Evolutionary conservation across 1,139 yeast species (phyloP).

Genomic region (Suhomyces guaymorum): DNA sequence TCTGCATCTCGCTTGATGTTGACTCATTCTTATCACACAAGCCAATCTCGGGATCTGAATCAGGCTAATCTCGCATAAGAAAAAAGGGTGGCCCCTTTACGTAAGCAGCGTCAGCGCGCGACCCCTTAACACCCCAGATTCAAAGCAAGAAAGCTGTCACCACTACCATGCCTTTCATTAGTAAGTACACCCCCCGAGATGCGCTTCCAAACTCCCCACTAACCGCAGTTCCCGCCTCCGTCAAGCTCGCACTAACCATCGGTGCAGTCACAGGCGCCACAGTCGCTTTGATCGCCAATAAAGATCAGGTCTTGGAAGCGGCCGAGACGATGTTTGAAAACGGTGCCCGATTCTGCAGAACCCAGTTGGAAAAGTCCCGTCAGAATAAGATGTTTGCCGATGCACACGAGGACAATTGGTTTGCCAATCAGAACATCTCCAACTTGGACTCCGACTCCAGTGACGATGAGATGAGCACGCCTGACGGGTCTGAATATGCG

Average conservation of each 20-base stretch:
- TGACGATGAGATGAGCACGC: conserved; percentile 13
- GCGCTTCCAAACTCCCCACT: conserved; percentile 8
- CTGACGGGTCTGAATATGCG: conserved; percentile 11
- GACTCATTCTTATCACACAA: too few species aligned
- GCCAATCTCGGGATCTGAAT: too few species aligned
- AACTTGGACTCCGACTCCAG: conserved; percentile 8
- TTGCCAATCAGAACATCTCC: conserved; percentile 13
- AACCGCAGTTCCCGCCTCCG: conserved; percentile 37
- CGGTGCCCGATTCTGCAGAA: conserved; percentile 39
- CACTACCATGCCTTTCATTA: conserved; percentile 17
- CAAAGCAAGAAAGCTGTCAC: too few species aligned
- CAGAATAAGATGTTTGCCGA: conserved; percentile 30
- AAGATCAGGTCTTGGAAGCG: conserved; percentile 33
- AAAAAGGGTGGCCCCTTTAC: too few species aligned
- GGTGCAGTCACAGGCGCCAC: conserved; percentile 46
- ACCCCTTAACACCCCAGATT: too few species aligned
- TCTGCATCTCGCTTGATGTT: too few species aligned
- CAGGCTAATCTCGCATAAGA: too few species aligned
- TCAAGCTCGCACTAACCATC: conserved; percentile 40
- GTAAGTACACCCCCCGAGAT: conserved; percentile 20
- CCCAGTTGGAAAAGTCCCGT: conserved; percentile 27
- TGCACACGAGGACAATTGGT: conserved; percentile 28
- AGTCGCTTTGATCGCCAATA: conserved; percentile 36
- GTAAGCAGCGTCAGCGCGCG: too few species aligned
- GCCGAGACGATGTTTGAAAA: conserved; percentile 35